phyloP scores from a whole-genome alignment of 2,329 filamentous ascomycete genomes.

The Aspergillus sojae region DNA sequence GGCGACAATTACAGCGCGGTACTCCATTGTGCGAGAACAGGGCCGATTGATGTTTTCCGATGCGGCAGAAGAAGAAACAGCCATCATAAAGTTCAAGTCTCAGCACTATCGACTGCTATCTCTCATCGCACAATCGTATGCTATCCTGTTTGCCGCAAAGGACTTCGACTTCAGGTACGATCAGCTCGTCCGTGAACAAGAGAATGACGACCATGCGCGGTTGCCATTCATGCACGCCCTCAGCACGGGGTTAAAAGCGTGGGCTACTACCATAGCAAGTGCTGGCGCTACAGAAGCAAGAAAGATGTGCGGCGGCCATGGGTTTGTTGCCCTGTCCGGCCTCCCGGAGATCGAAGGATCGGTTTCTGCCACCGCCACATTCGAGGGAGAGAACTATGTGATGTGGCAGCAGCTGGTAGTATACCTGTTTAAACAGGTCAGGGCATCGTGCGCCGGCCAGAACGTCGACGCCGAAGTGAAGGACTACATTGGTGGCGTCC shows the following conservation, averaged over 20 bases:
- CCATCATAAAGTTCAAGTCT: slow-evolving; percentile 10
- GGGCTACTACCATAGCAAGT: neutral
- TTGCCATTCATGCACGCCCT: slow-evolving; percentile 8
- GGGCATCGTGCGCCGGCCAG: neutral
- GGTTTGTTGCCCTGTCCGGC: slow-evolving; percentile 8
- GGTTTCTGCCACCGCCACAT: slow-evolving; percentile 7
- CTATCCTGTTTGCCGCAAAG: slow-evolving; percentile 9
- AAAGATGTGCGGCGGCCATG: slow-evolving; percentile 12
- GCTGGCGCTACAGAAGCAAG: slow-evolving; percentile 4
- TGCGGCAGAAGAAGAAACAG: neutral
- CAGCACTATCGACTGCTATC: slow-evolving; percentile 13
- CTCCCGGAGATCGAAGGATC: slow-evolving; percentile 8
- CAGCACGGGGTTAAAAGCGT: slow-evolving; percentile 10
- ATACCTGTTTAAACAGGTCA: slow-evolving; percentile 9
- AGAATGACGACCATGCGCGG: neutral
- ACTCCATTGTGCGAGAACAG: slow-evolving; percentile 13
- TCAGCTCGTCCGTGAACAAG: neutral
- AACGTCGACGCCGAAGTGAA: neutral
- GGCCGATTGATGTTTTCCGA: slow-evolving; percentile 7
- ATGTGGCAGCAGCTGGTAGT: slow-evolving; percentile 10
- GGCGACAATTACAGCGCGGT: slow-evolving; percentile 11
- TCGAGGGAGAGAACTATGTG: slow-evolving; percentile 12
- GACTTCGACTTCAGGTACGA: slow-evolving; percentile 6
- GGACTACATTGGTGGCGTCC: slow-evolving; percentile 1
- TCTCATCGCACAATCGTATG: slow-evolving; percentile 12